Evolutionary conservation across 2,329 filamentous ascomycete genomes (phyloP), one percentile per base, ranked within the genome.

Genomic region (Diaporthe destruens): DNA sequence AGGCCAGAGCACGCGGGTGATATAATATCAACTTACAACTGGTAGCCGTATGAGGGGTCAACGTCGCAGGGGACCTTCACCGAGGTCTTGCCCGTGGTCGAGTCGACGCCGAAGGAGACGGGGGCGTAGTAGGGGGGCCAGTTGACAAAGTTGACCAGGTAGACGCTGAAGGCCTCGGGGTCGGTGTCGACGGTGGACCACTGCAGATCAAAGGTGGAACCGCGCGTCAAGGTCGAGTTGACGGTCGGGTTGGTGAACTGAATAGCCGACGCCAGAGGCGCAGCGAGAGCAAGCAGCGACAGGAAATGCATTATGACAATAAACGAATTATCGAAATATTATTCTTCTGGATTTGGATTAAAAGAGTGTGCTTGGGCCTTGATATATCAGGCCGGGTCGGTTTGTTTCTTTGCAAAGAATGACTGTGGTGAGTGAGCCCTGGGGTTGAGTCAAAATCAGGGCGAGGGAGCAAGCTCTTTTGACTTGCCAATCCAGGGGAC

Each of bases 121-220:
- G 80, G 77, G 47, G 80, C 78, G 75, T 84, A 84, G 73, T 77
- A 80, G 8, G 83, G 83, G 51, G 83, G 83, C 80, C 81, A 85
- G 77, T 83, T 80, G 74, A 83, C 81, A 76, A 85, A 85, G 81
- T 85, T 84, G 79, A 83, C 82, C 69, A 85, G 80, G 75, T 81
- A 84, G 75, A 85, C 76, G 77, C 81, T 82, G 79, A 85, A 81
- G 51, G 69, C 73, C 44, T 77, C 74, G 23, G 83, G 81, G 75
- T 85, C 83, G 16, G 82, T 84, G 74, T 84, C 81, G 71, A 84
- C 83, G 29, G 77, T 80, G 57, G 77, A 76, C 83, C 83, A 84
- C 42, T 78, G 77, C 51, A 84, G 78, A 53, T 76, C 77, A 75
- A 80, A 74, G 51, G 76, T 78, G 39, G 78, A 75, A 51, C 83